Conservation (phyloP, 495 filamentous ascomycete species). For the Glonium stellatum region DNA sequence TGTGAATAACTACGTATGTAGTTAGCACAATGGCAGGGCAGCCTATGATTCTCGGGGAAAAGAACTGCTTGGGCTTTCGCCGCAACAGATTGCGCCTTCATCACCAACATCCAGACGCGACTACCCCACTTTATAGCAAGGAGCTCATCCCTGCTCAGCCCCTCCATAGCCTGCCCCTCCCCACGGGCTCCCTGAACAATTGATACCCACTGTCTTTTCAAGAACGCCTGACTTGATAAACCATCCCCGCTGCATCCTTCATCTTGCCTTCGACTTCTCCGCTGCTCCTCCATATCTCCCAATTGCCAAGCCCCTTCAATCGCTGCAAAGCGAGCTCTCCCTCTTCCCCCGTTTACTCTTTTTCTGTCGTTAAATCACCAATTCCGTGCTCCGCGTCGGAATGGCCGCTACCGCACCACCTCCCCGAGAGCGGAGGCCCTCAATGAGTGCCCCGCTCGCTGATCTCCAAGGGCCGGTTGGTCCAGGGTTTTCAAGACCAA, state of each 20-base stretch:
- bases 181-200: no score
- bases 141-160: constrained; percentile 14
- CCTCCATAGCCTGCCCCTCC: no score
- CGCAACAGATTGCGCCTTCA: background rate
- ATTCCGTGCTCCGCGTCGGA: constrained; percentile 8
- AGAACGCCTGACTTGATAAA: no score
- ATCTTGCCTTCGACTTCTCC: no score
- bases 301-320: constrained; percentile 11
- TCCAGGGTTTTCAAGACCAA: constrained; percentile 64
- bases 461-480: constrained; percentile 76
- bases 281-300: no score
- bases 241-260: no score
- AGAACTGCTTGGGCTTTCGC: no score
- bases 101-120: background rate
- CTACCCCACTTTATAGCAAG: constrained; percentile 24
- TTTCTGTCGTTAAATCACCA: background rate
- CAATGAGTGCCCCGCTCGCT: constrained; percentile 70
- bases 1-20: no score
- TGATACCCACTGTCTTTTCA: background rate
- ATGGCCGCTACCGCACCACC: constrained; percentile 18
- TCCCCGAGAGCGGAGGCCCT: constrained; percentile 61
- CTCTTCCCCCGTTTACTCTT: constrained; percentile 4
- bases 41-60: no score
- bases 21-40: no score
- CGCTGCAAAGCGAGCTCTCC: background rate